Evolutionary conservation across 805 yeast species (phyloP).

Genomic region (Lipomyces sp.): DNA sequence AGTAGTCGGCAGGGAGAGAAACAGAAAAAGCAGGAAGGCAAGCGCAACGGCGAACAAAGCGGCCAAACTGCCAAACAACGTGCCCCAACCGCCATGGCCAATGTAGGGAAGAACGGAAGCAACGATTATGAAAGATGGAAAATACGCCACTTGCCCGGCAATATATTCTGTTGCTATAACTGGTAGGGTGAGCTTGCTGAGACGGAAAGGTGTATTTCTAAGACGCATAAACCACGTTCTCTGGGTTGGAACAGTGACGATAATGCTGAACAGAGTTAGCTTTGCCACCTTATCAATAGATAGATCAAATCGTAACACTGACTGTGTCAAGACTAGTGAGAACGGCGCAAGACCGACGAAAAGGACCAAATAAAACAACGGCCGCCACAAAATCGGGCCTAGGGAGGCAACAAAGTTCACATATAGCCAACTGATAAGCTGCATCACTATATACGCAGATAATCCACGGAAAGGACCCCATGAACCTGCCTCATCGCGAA

Average conservation of each 20-base stretch:
- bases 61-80: constrained; percentile 7
- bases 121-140: not conserved
- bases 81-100: not conserved
- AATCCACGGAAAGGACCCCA: constrained; percentile 16
- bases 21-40: not conserved
- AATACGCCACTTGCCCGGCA: not conserved
- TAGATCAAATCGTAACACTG: not conserved
- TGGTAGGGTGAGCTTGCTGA: constrained; percentile 13
- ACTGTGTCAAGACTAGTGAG: constrained; percentile 11
- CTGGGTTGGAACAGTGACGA: constrained; percentile 18
- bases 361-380: not conserved
- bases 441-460: constrained; percentile 8
- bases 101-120: not conserved
- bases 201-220: not conserved
- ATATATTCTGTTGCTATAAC: constrained; percentile 1
- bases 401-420: not conserved
- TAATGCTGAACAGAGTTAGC: constrained; percentile 2
- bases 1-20: constrained; percentile 13
- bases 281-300: not conserved
- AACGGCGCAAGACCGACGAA: constrained; percentile 16
- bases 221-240: constrained; percentile 3
- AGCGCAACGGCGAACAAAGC: constrained; percentile 7
- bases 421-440: not conserved
- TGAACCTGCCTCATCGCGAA: constrained; percentile 16
- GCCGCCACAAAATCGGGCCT: not conserved